Base-by-base conservation (phyloP, 176 grass and related monocot species). In the Microstegium vimineum region DNA sequence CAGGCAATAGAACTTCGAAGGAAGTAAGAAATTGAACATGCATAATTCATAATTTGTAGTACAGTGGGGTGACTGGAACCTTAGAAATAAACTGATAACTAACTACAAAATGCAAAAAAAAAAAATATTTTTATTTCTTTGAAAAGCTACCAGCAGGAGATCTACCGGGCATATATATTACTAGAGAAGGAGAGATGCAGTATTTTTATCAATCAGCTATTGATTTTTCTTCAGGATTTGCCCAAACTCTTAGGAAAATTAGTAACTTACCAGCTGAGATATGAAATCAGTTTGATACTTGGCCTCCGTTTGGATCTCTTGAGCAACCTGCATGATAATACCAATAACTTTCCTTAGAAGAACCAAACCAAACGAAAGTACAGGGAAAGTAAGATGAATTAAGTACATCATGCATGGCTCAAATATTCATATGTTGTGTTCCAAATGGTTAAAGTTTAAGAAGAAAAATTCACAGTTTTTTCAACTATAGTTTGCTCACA, bases 201-300 rank as follows among this genome's bases (percentile, higher is more conserved):
- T 71, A 37, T 51, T n/a, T 14, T 56, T 30, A 36, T 75, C 3
- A 80, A 35, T 34, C 8, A 77, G 15, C 5, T 14, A 47, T 78
- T 60, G 22, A 36, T 5, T 10, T 47, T 27, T 61, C 22, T 57
- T 61, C 32, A 45, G 16, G 22, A 27, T 45, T 36, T 61, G 0
- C 14, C 15, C 3, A 77, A 31, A 78, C 5, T 70, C 46, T 22
- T 71, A 31, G 5, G 2, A 46, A 71, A 52, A 27, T 13, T 62
- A 43, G 42, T 36, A 20, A 91, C 87, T 91, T 76, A 93, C 92
- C 87, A 93, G 40, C 67, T 94, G 88, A 78, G 84, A 86, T 60
- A 94, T 91, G 84, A 93, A 93, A 84, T 98, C 87, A 61, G 91
- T 93, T 66, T 98, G 89, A 76, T 77, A 94, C 79, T 85, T 94